Base-by-base conservation (phyloP, 129 eudicot genomes). In the Centrapalus pauciflorus region DNA sequence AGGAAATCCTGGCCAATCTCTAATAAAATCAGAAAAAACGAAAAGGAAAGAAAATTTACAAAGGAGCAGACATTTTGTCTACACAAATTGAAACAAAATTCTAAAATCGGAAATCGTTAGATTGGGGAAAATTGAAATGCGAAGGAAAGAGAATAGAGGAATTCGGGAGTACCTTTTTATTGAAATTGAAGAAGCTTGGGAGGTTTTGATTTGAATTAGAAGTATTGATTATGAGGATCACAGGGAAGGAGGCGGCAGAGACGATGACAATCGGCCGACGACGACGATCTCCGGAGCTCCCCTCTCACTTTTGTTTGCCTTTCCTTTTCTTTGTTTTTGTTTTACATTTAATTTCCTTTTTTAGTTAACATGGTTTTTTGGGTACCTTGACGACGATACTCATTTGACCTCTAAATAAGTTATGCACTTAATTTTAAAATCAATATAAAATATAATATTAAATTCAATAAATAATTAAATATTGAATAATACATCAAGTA, bases 101-200 rank as follows among this genome's bases (percentile, higher is more conserved):
- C n/a, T n/a, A n/a, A n/a, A n/a, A n/a, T n/a, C n/a, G n/a, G n/a
- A n/a, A n/a, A n/a, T n/a, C n/a, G n/a, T n/a, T n/a, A n/a, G 69
- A 71, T 48, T 20, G 14, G 12, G 12, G 6, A 23, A 43, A 70
- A 23, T n/a, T n/a, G 6, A 68, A 69, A 70, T 3, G 4, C 11
- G 4, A 57, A 55, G 30, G 40, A 16, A 56, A 10, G 2, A 51
- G 13, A n/a, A n/a, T n/a, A 59, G 3, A 5, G 20, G 24, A 41
- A 29, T 71, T 71, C 60, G 69, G 76, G 69, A 46, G 52, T 60
- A 71, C 76, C 76, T 71, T 56, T 41, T 5, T 69, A 2, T 35
- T 10, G 45, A 27, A 71, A 28, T 12, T 32, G 61, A 32, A 59
- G 65, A 60, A 46, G 45, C 59, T 16, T 5, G 48, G 69, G 28